These are phyloP conservation scores for Kwoniella europaea DNA, from an alignment of 768 basidiomycete species.

Conservation along the genomic window DNA sequence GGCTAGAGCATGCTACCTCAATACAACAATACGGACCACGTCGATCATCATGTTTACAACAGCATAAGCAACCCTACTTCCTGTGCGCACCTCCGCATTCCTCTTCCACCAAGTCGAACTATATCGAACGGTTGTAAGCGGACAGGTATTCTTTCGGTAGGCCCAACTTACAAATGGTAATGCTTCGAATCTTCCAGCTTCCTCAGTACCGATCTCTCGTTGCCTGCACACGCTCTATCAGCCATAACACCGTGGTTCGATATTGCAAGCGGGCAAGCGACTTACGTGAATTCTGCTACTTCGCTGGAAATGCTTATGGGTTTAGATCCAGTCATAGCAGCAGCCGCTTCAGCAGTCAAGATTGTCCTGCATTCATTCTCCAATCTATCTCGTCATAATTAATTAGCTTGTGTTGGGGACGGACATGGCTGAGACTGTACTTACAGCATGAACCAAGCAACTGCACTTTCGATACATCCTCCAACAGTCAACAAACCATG, in stretches of 20 bases:
- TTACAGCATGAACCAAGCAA: conserved; percentile 34
- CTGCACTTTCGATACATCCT: conserved; percentile 37
- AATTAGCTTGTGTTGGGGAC: not conserved
- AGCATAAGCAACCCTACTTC: not conserved
- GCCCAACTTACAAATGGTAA: conserved; percentile 23
- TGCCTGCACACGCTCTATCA: conserved; percentile 6
- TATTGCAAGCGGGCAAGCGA: not conserved
- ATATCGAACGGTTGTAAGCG: not conserved
- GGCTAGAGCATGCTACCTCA: too few relatives aligned
- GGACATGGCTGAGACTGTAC: not conserved
- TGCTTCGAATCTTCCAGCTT: conserved; percentile 32
- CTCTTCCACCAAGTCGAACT: conserved; percentile 36
- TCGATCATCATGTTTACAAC: too few relatives aligned
- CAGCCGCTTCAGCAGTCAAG: conserved; percentile 28
- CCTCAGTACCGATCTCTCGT: conserved; percentile 29
- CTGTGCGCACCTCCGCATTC: conserved; percentile 22
- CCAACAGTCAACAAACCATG: conserved; percentile 52
- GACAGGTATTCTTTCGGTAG: not conserved
- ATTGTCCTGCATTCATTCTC: conserved; percentile 35
- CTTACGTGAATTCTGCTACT: conserved; percentile 34
- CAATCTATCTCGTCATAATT: conserved; percentile 9
- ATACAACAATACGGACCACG: not conserved
- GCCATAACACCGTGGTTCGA: not conserved
- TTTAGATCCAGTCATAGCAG: conserved; percentile 20
- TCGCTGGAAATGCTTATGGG: conserved; percentile 23